Base-by-base conservation (phyloP, 1,139 yeast species). In the Groenewaldozyma auringiensis region DNA sequence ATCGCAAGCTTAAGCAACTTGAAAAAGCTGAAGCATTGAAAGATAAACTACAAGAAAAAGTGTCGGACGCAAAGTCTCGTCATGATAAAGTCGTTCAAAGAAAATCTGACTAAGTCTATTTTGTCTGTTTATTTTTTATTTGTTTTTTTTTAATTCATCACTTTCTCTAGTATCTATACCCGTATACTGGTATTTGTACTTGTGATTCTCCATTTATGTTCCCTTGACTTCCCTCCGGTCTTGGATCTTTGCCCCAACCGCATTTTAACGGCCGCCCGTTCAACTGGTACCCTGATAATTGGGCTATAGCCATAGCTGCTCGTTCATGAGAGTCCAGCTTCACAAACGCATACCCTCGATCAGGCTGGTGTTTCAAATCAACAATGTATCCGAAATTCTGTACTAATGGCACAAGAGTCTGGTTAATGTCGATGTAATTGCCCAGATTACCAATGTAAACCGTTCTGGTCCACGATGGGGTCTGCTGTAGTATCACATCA, bases 391-490 rank as follows among this genome's bases (percentile, higher is more conserved):
- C 96, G 62, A 86, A 85, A 56, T 76, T 81, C 61, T 81, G 89
- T 54, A 86, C 68, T 48, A 86, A 67, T n/a, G 92, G 88, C 47
- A 83, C 70, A 59, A 87, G 69, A 6, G 11, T 25, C 51, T 85
- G 95, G 47, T 74, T 73, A 61, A 82, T 87, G 46, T 81, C 78
- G 21, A 87, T 80, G 62, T 72, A 81, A 54, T 82, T 89, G 29
- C 94, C 82, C 56, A 87, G 74, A 62, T 87, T 87, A 36, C 96
- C 96, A 51, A 87, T 70, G 62, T 87, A 87, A 17, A 87, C 94
- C 2, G 95, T 86, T n/a, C 92, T 80, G 63, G 84, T 85, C 87
- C 87, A 82, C 44, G 75, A 73, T 37, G 94, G 94, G 3, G 92
- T 72, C 64, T 83, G 88, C 65, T 85, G 75, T 52, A 83, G 68